Evolutionary conservation across 495 filamentous ascomycete species (phyloP).

Genomic region (Polyplosphaeria fusca): DNA sequence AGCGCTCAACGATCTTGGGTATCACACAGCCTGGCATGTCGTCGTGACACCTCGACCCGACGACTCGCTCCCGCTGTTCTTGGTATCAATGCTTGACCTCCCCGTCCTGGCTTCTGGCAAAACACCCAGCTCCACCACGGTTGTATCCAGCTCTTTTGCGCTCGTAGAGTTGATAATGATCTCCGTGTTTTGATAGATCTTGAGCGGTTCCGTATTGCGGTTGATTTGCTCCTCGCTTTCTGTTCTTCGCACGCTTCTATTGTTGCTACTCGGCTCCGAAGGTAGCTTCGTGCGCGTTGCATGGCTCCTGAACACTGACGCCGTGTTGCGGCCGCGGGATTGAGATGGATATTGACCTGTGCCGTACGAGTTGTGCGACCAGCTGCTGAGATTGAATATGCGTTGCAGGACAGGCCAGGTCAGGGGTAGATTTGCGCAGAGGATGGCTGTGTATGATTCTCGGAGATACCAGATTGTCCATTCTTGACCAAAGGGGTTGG

Average conservation of each 20-base stretch:
- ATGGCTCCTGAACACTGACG: neutral
- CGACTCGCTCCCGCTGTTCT: neutral
- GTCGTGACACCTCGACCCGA: conserved; percentile 1
- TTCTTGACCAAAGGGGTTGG: conserved; percentile 50
- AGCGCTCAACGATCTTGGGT: no score
- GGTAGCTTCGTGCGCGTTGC: neutral
- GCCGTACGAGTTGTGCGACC: conserved; percentile 70
- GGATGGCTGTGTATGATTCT: conserved; percentile 61
- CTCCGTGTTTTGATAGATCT: conserved; percentile 16
- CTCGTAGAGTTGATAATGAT: neutral
- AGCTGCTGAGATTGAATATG: conserved; percentile 46
- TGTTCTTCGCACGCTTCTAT: neutral
- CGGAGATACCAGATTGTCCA: conserved; percentile 69
- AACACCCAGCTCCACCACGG: neutral
- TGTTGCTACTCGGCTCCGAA: conserved; percentile 2
- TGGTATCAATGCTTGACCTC: conserved; percentile 1
- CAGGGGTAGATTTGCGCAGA: conserved; percentile 61
- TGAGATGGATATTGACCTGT: neutral
- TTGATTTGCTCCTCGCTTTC: conserved; percentile 16
- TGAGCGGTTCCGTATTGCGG: neutral
- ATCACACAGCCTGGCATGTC: neutral
- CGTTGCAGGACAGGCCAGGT: conserved; percentile 57
- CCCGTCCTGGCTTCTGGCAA: neutral
- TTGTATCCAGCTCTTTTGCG: neutral
- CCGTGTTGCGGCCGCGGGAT: neutral